Evolutionary conservation across 2,329 filamentous ascomycete species (phyloP), one percentile per base, ranked within the genome.

Genomic region (Scortechinia acanthostroma): DNA sequence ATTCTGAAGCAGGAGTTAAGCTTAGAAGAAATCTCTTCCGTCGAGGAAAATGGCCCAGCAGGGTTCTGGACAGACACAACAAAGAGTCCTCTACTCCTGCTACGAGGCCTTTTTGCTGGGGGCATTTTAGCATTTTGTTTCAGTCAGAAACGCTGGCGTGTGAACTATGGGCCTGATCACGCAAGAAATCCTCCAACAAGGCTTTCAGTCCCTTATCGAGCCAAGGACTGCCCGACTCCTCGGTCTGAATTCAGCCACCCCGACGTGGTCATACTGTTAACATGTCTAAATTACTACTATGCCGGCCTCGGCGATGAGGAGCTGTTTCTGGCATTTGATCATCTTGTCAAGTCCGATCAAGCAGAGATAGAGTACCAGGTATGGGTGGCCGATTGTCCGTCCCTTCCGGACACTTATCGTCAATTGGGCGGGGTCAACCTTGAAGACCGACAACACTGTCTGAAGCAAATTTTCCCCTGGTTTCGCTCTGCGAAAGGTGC

Each of bases 241-340:
- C 65, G 74, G 2, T 72, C 79, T 0, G 79, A 84, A 49, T 84
- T 81, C 52, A 78, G 77, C 13, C 77, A 84, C 28, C 76, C 77
- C 0, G 80, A 84, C 35, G 69, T 76, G 0, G 66, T 74, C 0
- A 74, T 83, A 14, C 46, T 70, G 0, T 56, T 84, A 1, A 83
- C 80, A 0, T 76, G 62, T 1, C 56, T 83, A 0, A 69, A 63
- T 1, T 79, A 74, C 54, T 85, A 78, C 49, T 76, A 77, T 43
- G 62, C 62, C 0, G 81, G 83, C 0, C 64, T 87, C 0, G 48
- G 46, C 0, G 56, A 80, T 14, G 54, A 71, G 0, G 66, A 83
- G 1, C 53, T 87, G 0, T 66, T 68, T 5, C 48, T 58, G 1
- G 58, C 63, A 0, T 71, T 87, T 3, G 45, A 56, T 0, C 60